A percentile compares a stretch with the other conserved stretches of the same genome.
Conservation (phyloP, 441 rosid genomes). For the Bocquillonia castaneifolia region DNA sequence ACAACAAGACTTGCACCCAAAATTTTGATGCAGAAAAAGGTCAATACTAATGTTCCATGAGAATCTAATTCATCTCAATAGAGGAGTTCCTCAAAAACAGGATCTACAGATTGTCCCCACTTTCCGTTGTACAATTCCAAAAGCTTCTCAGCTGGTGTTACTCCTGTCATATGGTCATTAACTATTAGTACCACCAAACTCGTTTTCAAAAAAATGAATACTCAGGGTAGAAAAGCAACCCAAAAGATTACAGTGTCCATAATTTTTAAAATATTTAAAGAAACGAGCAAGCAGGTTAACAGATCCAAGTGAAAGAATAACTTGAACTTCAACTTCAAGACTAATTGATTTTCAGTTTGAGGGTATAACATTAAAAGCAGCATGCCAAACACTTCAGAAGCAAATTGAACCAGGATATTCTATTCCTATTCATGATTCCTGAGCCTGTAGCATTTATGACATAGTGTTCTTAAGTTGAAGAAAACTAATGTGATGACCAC, state of each 20-base stretch:
- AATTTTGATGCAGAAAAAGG: neutral
- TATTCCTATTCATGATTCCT: neutral
- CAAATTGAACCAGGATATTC: neutral
- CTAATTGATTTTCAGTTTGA: no score
- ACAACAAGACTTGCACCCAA: constrained; percentile 20
- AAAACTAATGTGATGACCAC: neutral
- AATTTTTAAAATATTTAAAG: no score
- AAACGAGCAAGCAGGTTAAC: no score
- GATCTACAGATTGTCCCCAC: constrained; percentile 85
- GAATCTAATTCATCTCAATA: constrained; percentile 37
- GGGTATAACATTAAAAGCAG: neutral
- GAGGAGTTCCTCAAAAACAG: constrained; percentile 81
- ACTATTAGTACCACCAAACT: neutral
- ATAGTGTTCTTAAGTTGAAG: neutral
- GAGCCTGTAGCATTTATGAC: neutral
- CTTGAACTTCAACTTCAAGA: no score
- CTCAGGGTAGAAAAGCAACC: neutral
- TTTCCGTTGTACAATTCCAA: constrained; percentile 78
- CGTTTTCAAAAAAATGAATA: neutral
- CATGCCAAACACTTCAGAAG: neutral
- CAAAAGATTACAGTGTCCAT: neutral
- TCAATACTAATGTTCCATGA: neutral
- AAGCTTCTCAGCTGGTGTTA: constrained; percentile 91
- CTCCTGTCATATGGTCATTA: constrained; percentile 44
- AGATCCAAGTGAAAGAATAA: no score